phyloP scores from a whole-genome alignment of 495 filamentous ascomycete genomes.

The Astrothelium subdiscretum region DNA sequence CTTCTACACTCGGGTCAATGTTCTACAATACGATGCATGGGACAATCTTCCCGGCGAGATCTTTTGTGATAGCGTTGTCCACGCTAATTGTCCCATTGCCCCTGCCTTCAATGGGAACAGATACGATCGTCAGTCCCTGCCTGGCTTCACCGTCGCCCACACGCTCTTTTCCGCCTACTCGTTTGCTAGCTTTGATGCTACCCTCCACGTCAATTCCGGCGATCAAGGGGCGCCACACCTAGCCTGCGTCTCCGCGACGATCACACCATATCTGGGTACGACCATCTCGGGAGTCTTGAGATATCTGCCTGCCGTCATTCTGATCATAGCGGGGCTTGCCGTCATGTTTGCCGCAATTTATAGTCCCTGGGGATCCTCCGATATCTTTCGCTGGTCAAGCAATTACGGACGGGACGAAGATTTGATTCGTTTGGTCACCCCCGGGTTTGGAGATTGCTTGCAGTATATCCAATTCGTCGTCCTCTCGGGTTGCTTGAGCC shows the following conservation, averaged over 20 bases:
- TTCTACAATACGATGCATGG: slow-evolving; percentile 64
- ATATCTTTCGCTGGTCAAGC: slow-evolving; percentile 86
- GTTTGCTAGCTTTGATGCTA: slow-evolving; percentile 67
- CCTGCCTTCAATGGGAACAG: slow-evolving; percentile 55
- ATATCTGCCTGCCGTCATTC: slow-evolving; percentile 65
- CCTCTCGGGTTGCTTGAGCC: slow-evolving; percentile 69
- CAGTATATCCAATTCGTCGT: slow-evolving; percentile 94
- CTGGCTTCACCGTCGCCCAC: slow-evolving; percentile 63
- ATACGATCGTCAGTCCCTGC: slow-evolving; percentile 43
- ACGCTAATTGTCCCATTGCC: slow-evolving; percentile 60
- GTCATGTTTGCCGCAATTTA: slow-evolving; percentile 73
- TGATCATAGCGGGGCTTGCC: slow-evolving; percentile 69
- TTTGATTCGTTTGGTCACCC: slow-evolving; percentile 81
- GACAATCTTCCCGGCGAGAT: slow-evolving; percentile 27
- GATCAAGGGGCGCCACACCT: slow-evolving; percentile 48
- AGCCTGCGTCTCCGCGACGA: slow-evolving; percentile 64
- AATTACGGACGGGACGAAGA: slow-evolving; percentile 94
- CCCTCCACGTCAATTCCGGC: slow-evolving; percentile 62
- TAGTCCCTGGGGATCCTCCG: slow-evolving; percentile 86
- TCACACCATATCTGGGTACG: slow-evolving; percentile 70
- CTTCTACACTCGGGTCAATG: slow-evolving; percentile 52
- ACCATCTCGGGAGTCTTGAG: slow-evolving; percentile 53
- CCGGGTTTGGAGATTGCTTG: slow-evolving; percentile 91
- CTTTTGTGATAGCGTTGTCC: slow-evolving; percentile 54
- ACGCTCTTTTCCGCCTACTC: slow-evolving; percentile 70